phyloP scores from a whole-genome alignment of 2,329 filamentous ascomycete species.

The Davidsoniella virescens region DNA sequence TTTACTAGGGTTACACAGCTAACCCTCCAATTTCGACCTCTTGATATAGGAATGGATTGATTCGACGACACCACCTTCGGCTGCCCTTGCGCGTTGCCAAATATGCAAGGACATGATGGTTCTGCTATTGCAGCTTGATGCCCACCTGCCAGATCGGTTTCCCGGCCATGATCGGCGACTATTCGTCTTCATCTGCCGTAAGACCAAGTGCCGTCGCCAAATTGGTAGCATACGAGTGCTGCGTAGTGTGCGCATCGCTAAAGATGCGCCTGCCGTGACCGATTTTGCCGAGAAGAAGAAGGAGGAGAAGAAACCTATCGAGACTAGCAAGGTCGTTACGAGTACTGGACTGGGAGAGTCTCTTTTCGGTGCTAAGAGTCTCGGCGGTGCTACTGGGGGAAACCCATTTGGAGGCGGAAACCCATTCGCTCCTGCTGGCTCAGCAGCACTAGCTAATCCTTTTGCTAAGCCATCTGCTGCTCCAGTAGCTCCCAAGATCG shows the following conservation, averaged over 20 bases:
- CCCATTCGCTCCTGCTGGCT: conserved; percentile 32
- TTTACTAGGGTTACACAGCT: conserved; percentile 5
- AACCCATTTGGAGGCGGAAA: conserved; percentile 43
- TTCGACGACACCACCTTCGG: conserved; percentile 51
- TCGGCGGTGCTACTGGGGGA: conserved; percentile 18
- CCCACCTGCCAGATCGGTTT: conserved; percentile 72
- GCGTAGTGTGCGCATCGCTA: conserved; percentile 46
- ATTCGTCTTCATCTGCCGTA: conserved; percentile 71
- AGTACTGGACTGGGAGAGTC: conserved; percentile 41
- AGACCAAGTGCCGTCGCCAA: conserved; percentile 64
- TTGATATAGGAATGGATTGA: conserved; percentile 63
- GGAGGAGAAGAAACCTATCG: conserved; percentile 22
- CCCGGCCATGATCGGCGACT: conserved; percentile 74
- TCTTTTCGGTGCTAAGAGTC: conserved; percentile 49
- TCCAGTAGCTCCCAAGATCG: neutral
- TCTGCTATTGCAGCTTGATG: conserved; percentile 79
- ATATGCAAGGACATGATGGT: conserved; percentile 72
- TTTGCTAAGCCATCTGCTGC: conserved; percentile 33
- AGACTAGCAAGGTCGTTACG: conserved; percentile 18
- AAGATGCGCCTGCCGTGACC: conserved; percentile 20
- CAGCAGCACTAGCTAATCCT: conserved; percentile 33
- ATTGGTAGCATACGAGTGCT: conserved; percentile 66
- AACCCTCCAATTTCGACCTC: neutral
- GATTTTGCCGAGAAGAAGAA: conserved; percentile 18
- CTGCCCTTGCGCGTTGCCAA: conserved; percentile 67